Base-by-base conservation (phyloP, 805 yeast species). In the Saturnispora saitoi region DNA sequence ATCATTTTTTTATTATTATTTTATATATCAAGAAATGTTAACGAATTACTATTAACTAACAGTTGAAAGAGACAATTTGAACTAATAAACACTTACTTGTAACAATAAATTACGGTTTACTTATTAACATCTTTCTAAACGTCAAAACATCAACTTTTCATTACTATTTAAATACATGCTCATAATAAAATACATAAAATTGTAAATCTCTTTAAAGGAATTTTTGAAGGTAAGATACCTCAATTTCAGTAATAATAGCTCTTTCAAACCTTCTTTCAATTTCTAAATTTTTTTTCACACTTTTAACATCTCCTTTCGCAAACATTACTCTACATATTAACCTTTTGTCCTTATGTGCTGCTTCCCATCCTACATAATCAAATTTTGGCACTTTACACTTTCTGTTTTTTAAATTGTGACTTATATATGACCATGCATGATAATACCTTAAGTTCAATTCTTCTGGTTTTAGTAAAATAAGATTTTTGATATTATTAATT, bases 321-420 rank as follows among this genome's bases (percentile, higher is more conserved):
- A 89, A 65, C 47, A 91, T 61, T 14, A 88, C 71, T 44, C 97
- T 72, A 51, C 91, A 65, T 6, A 90, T 71, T 11, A 88, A 73
- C 56, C 87, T 87, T 56, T 70, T 65, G 38, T 68, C 66, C 31
- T 47, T 55, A 12, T 67, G 64, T 11, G 75, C 68, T 19, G 75
- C 73, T 14, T 68, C 63, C 48, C 72, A 73, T 9, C 77, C 72
- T 41, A 66, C 66, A 7, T 71, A 72, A 54, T 81, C 74, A 9
- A 47, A 55, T 14, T 49, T 49, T 32, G 22, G 28, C 6, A 50
- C 54, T 12, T 45, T 52, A n/a, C 49, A 47, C 32, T 54, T 53
- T 43, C 56, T 51, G n/a, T 50, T 47, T 2, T 58, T 45, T 50
- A 57, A 44, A 22, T 56, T 49, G 26, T 53, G 54, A 51, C 55